Conservation (phyloP, 2,329 filamentous ascomycete genomes). For the Monosporascus sp. region DNA sequence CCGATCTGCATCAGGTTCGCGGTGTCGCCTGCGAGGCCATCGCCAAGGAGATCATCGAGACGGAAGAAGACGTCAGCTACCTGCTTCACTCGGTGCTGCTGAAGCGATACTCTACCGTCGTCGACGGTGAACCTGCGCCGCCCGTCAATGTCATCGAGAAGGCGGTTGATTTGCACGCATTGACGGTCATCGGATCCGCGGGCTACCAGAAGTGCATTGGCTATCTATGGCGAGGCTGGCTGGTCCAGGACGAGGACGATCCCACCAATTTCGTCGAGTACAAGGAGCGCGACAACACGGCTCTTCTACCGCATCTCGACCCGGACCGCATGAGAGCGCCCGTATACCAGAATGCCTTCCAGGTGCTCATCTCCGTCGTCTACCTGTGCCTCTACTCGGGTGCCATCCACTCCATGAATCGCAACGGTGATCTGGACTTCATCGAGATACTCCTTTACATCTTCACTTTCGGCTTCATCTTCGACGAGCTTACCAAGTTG, state of each 20-base stretch:
- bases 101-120: slow-evolving; percentile 78
- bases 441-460: slow-evolving; percentile 82
- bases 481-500: slow-evolving; percentile 81
- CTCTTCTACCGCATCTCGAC: slow-evolving; percentile 78
- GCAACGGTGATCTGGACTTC: slow-evolving; percentile 72
- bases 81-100: slow-evolving; percentile 78
- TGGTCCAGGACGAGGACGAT: slow-evolving; percentile 92
- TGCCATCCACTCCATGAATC: slow-evolving; percentile 92
- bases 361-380: slow-evolving; percentile 76
- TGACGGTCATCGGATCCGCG: slow-evolving; percentile 82
- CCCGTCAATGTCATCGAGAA: slow-evolving; percentile 89
- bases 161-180: slow-evolving; percentile 85
- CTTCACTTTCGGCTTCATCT: slow-evolving; percentile 87
- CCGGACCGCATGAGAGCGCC: slow-evolving; percentile 92
- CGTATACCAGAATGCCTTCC: slow-evolving; percentile 84
- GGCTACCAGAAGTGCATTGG: slow-evolving; percentile 95
- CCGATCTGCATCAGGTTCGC: slow-evolving; percentile 73
- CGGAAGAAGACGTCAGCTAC: slow-evolving; percentile 72
- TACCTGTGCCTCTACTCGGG: slow-evolving; percentile 83
- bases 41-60: slow-evolving; percentile 82
- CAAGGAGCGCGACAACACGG: slow-evolving; percentile 70
- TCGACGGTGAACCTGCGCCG: slow-evolving; percentile 64
- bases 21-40: slow-evolving; percentile 85
- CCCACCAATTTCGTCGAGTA: slow-evolving; percentile 87
- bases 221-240: slow-evolving; percentile 92